A percentile compares a stretch with the other conserved stretches of the same genome.
These are phyloP conservation scores for Pluteus cervinus DNA, from an alignment of 768 basidiomycete genomes.

Conservation along the genomic window DNA sequence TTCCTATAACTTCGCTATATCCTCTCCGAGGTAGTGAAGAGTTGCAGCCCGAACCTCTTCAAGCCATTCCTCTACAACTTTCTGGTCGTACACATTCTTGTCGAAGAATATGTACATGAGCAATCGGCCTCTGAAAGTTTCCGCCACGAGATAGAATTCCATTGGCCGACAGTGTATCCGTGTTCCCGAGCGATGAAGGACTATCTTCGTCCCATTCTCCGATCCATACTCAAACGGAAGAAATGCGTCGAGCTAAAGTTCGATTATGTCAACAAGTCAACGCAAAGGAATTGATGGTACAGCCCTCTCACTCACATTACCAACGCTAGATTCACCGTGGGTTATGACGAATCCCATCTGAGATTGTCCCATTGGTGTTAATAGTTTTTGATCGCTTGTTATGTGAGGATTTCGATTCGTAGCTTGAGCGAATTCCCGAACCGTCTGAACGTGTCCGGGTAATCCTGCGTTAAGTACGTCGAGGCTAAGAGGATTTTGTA, in stretches of 20 bases:
- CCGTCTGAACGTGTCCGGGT: slow-evolving; percentile 18
- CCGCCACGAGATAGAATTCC: slow-evolving; percentile 43
- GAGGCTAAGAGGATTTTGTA: slow-evolving; percentile 40
- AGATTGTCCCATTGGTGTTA: slow-evolving; percentile 23
- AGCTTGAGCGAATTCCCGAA: slow-evolving; percentile 10
- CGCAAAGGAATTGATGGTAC: background rate
- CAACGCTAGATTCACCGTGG: slow-evolving; percentile 32
- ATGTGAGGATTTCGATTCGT: slow-evolving; percentile 9
- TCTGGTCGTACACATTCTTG: slow-evolving; percentile 37
- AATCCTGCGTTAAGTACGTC: slow-evolving; percentile 28
- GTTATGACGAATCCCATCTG: slow-evolving; percentile 15
- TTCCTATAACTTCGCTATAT: slow-evolving; percentile 2
- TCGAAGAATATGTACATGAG: slow-evolving; percentile 32
- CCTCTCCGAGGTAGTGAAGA: background rate
- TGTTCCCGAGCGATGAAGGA: no score
- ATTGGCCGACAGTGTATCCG: slow-evolving; percentile 40
- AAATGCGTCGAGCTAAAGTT: slow-evolving; percentile 26
- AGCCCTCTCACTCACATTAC: slow-evolving; percentile 38
- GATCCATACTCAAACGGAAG: slow-evolving; percentile 31
- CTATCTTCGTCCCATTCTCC: slow-evolving; percentile 2
- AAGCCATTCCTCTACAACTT: slow-evolving; percentile 36
- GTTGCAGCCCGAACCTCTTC: background rate
- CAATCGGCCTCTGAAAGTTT: slow-evolving; percentile 25
- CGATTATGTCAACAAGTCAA: background rate
- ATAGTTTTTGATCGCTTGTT: slow-evolving; percentile 6